Conservation (phyloP, 2,329 filamentous ascomycete species). For the Onygenales sp. region DNA sequence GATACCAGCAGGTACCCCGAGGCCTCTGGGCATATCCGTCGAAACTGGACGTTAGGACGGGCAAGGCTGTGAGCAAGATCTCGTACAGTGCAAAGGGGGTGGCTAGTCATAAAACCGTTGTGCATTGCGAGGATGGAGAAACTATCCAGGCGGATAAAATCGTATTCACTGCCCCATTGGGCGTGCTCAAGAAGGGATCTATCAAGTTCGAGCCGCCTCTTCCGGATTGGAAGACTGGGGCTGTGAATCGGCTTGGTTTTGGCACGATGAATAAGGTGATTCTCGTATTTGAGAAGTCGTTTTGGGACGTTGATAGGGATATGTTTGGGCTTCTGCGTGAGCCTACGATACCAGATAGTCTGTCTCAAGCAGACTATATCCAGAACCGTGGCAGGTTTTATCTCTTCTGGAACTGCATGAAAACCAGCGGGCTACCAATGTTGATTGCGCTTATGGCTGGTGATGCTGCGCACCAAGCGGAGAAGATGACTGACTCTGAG, state of each 20-base stretch:
- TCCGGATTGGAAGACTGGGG: conserved; percentile 74
- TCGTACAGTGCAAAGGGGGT: conserved; percentile 45
- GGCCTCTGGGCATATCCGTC: conserved; percentile 71
- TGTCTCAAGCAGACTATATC: conserved; percentile 70
- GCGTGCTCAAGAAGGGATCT: conserved; percentile 74
- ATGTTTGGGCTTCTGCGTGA: conserved; percentile 89
- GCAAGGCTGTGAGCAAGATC: conserved; percentile 63
- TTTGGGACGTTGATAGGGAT: conserved; percentile 83
- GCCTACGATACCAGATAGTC: conserved; percentile 58
- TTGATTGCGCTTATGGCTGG: conserved; percentile 92
- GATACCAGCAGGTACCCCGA: conserved; percentile 87
- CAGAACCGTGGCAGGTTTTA: conserved; percentile 83
- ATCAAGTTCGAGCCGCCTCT: conserved; percentile 83
- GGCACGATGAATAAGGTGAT: conserved; percentile 94
- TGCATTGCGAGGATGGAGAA: conserved; percentile 71
- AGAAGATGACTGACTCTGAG: conserved; percentile 62
- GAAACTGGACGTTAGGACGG: conserved; percentile 66
- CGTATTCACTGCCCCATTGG: conserved; percentile 82
- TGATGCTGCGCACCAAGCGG: conserved; percentile 82
- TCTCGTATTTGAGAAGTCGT: conserved; percentile 75
- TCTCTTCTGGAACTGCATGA: conserved; percentile 92
- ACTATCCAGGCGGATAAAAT: conserved; percentile 75
- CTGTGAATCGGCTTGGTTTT: conserved; percentile 78
- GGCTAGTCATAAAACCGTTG: conserved; percentile 42
- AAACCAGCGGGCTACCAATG: conserved; percentile 78